A percentile compares a stretch with the other conserved stretches of the same genome.
Conservation (phyloP, 139 green algal species). For the Chlorella sp. region DNA sequence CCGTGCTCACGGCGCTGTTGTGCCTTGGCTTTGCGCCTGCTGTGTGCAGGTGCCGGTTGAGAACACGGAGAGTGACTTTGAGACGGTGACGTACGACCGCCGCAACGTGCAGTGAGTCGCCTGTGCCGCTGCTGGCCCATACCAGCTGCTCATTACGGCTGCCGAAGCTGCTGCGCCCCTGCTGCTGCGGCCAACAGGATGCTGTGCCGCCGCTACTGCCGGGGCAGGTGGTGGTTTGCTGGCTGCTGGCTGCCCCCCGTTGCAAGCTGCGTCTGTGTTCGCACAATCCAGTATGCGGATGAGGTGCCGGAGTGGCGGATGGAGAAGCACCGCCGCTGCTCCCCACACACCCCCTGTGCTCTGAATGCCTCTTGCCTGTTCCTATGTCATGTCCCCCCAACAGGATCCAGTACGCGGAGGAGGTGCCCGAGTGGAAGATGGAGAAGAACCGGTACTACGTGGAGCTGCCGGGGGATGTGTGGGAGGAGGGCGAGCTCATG, state of each 20-base stretch:
- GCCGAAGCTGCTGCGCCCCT: too few relatives aligned
- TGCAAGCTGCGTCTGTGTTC: neutral
- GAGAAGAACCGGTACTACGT: constrained; percentile 81
- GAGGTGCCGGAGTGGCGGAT: too few relatives aligned
- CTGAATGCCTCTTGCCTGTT: neutral
- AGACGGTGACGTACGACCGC: constrained; percentile 34
- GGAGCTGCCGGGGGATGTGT: constrained; percentile 79
- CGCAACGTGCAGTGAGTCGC: constrained; percentile 26
- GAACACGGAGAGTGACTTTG: constrained; percentile 45
- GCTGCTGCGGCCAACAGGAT: too few relatives aligned
- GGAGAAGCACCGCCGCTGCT: too few relatives aligned
- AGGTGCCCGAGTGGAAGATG: constrained; percentile 69
- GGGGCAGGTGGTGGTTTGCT: too few relatives aligned
- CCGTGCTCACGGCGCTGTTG: too few relatives aligned
- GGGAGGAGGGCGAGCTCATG: constrained; percentile 72
- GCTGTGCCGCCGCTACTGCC: too few relatives aligned
- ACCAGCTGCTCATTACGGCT: too few relatives aligned
- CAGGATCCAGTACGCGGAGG: constrained; percentile 57
- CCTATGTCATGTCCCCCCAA: neutral
- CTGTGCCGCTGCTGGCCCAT: too few relatives aligned
- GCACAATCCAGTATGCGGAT: too few relatives aligned
- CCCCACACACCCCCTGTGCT: neutral
- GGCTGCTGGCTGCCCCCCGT: too few relatives aligned
- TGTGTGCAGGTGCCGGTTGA: constrained; percentile 40
- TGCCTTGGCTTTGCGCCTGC: too few relatives aligned